Evolutionary conservation across 768 basidiomycete genomes (phyloP), one percentile per base, ranked within the genome.

Genomic region (Podaxis sp.): DNA sequence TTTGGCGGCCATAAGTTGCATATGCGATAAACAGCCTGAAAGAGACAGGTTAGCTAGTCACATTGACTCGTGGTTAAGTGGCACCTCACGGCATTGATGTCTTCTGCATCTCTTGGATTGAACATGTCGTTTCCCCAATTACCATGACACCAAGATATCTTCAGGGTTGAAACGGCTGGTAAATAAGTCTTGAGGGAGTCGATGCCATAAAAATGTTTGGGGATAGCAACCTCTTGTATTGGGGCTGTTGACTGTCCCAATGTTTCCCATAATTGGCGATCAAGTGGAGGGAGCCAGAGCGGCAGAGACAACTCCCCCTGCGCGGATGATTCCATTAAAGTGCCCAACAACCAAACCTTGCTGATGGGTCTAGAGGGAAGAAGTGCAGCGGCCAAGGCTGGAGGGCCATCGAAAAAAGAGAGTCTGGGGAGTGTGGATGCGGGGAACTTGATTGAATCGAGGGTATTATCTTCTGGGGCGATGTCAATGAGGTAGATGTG

Each of bases 81-180:
- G 7, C 50, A 52, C 50, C 23, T n/a, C 28, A 42, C 57, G n/a
- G 25, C 16, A 42, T 37, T 13, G 48, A 51, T 11, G 13, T 38
- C 36, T 6, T 28, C 5, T 9, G 28, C 28, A 32, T 35, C 9
- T 14, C 6, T 9, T 2, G 50, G 50, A n/a, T n/a, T 16, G 13
- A 32, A 52, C 14, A 57, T 35, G 9, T 47, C 44, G 14, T 57
- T 21, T 21, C 4, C 6, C 57, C 57, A 59, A 23, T 59, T 59
- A 9, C 27, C 59, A 46, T 53, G 51, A 53, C 40, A 60, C 59
- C 59, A 60, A 27, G 50, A 60, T 35, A 60, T 21, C 35, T 36
- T 60, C 59, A 60, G 21, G 13, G 50, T 53, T 5, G 59, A 46
- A 3, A 53, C n/a, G 25, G 23, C 36, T 7, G 50, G 59, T 9